Conservation (phyloP, 2,329 filamentous ascomycete genomes). For the Nigrospora sphaerica region DNA sequence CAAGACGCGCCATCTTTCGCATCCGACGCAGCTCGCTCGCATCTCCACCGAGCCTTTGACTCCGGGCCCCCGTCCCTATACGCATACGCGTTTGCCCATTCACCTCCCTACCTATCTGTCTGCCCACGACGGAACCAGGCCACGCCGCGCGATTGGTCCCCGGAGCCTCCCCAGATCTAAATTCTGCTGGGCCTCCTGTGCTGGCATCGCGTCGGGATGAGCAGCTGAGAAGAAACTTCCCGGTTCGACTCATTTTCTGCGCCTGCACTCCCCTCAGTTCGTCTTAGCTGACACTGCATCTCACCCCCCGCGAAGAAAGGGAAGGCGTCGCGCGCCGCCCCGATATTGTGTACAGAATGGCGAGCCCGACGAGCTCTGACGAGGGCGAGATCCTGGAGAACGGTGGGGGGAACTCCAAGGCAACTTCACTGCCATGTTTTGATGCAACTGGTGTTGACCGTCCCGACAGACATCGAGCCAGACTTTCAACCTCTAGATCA, state of each 20-base stretch:
- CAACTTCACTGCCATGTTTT: slow-evolving; percentile 75
- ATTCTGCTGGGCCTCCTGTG: background rate
- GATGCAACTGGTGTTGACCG: slow-evolving; percentile 86
- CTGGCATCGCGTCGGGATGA: slow-evolving; percentile 14
- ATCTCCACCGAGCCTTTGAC: no score
- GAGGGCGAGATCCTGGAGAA: slow-evolving; percentile 83
- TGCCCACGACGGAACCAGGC: no score
- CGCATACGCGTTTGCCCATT: no score
- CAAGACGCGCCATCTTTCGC: no score
- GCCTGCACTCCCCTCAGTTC: slow-evolving; percentile 12
- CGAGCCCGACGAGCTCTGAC: slow-evolving; percentile 56
- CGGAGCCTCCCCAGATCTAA: background rate
- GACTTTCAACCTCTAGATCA: slow-evolving; percentile 47
- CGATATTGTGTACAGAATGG: slow-evolving; percentile 11
- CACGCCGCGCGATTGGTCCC: background rate
- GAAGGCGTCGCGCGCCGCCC: slow-evolving; percentile 5
- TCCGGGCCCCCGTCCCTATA: no score
- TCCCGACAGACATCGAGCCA: slow-evolving; percentile 71
- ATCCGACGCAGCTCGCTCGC: no score
- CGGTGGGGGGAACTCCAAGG: slow-evolving; percentile 61
- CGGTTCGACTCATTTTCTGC: slow-evolving; percentile 26
- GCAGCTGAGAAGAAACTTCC: slow-evolving; percentile 22
- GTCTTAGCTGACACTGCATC: slow-evolving; percentile 19
- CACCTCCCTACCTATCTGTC: no score
- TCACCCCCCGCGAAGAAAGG: slow-evolving; percentile 13